Evolutionary conservation across 306 rosid species (phyloP).

Genomic region (Cicer yamashitae): DNA sequence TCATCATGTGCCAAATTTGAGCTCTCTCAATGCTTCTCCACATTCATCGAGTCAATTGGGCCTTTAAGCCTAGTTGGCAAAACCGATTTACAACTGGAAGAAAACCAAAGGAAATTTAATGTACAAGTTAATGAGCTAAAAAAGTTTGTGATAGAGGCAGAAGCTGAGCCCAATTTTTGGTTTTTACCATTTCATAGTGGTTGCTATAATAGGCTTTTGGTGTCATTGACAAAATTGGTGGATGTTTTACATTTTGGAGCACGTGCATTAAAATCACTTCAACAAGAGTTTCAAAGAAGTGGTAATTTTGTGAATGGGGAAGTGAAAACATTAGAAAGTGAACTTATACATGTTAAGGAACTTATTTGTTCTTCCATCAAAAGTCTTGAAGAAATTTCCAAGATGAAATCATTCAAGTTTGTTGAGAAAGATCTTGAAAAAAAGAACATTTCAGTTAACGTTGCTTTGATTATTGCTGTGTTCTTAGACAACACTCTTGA

Average conservation of each 20-base stretch:
- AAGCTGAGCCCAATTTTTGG: conserved; percentile 75
- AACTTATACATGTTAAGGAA: conserved; percentile 58
- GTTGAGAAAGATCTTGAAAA: conserved; percentile 52
- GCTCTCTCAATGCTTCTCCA: conserved; percentile 52
- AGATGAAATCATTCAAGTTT: conserved; percentile 47
- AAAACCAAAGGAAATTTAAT: conserved; percentile 43
- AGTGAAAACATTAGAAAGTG: conserved; percentile 45
- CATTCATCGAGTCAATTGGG: conserved; percentile 51
- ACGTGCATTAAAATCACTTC: conserved; percentile 48
- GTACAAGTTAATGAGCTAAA: conserved; percentile 48
- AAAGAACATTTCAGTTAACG: conserved; percentile 33
- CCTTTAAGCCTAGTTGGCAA: conserved; percentile 44
- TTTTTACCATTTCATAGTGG: conserved; percentile 59
- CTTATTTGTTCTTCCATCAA: conserved; percentile 46
- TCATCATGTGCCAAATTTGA: conserved; percentile 54
- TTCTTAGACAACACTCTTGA: conserved; percentile 95
- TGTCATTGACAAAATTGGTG: conserved; percentile 55
- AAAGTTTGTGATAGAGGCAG: conserved; percentile 63
- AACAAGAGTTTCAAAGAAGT: conserved; percentile 46
- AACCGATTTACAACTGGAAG: conserved; percentile 42
- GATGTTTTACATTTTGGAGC: conserved; percentile 56
- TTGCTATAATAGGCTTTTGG: conserved; percentile 53
- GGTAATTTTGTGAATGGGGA: conserved; percentile 48
- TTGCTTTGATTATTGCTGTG: conserved; percentile 71
- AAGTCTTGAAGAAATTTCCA: conserved; percentile 43